phyloP scores from a whole-genome alignment of 2,329 filamentous ascomycete genomes.

The Apiospora aurea region DNA sequence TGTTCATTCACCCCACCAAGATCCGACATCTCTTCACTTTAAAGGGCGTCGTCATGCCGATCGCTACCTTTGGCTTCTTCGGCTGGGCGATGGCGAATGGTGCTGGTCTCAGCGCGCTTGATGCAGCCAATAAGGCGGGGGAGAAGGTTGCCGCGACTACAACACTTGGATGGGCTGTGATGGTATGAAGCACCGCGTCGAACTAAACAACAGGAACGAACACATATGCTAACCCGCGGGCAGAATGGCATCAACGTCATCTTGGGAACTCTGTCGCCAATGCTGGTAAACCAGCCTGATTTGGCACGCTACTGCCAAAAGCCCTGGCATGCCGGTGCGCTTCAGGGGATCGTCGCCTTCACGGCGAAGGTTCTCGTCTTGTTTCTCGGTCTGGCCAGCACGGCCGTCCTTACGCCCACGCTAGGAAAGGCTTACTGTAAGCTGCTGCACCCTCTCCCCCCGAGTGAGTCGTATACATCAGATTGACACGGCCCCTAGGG shows the following conservation, averaged over 20 bases:
- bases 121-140: constrained; percentile 37
- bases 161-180: constrained; percentile 46
- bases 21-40: constrained; percentile 46
- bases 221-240: not conserved
- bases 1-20: constrained; percentile 45
- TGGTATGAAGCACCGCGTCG: constrained; percentile 31
- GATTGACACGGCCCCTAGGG: constrained; percentile 7
- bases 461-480: not conserved
- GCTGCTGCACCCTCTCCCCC: not conserved
- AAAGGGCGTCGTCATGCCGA: constrained; percentile 45
- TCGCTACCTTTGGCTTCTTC: constrained; percentile 46
- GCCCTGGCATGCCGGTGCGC: constrained; percentile 40
- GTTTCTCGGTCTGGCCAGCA: constrained; percentile 41
- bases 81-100: constrained; percentile 43
- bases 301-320: constrained; percentile 45
- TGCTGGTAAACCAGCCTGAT: constrained; percentile 47
- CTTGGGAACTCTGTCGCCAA: constrained; percentile 44
- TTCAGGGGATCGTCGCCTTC: constrained; percentile 41
- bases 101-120: constrained; percentile 36
- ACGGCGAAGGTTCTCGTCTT: constrained; percentile 38
- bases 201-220: too few relatives aligned
- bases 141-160: constrained; percentile 34
- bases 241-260: constrained; percentile 45
- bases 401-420: constrained; percentile 42
- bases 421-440: constrained; percentile 46